Evolutionary conservation across 2,329 filamentous ascomycete species (phyloP).

Genomic region (Periglandula ipomoeae): DNA sequence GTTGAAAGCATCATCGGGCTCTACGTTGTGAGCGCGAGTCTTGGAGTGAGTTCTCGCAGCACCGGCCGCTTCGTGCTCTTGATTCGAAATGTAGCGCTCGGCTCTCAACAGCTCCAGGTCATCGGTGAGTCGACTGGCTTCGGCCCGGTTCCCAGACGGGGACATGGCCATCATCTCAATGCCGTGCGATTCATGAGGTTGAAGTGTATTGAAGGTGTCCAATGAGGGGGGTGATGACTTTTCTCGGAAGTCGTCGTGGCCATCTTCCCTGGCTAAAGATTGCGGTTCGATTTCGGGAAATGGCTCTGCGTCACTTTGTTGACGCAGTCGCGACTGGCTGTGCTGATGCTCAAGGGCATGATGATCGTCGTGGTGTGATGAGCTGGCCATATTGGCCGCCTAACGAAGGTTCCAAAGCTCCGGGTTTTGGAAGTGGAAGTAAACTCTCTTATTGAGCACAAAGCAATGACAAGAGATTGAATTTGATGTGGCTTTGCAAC

Average conservation of each 20-base stretch:
- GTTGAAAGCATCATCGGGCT: constrained; percentile 39
- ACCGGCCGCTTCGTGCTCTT: constrained; percentile 25
- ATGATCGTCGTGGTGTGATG: background rate
- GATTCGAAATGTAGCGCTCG: constrained; percentile 35
- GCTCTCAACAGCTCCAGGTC: constrained; percentile 40
- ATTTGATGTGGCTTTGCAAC: too few relatives aligned
- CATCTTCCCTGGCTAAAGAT: background rate
- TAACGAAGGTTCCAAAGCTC: background rate
- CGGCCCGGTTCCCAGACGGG: constrained; percentile 20
- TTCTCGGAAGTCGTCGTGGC: constrained; percentile 14
- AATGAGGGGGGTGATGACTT: constrained; percentile 18
- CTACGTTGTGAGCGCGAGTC: constrained; percentile 23
- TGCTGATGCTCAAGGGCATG: background rate
- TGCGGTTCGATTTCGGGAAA: constrained; percentile 1
- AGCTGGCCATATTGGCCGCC: constrained; percentile 7
- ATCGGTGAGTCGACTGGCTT: constrained; percentile 33
- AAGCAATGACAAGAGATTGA: too few relatives aligned
- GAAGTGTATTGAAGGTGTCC: constrained; percentile 22
- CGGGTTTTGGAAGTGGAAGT: too few relatives aligned
- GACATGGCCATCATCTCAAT: constrained; percentile 13
- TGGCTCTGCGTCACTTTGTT: background rate
- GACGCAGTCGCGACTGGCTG: constrained; percentile 3
- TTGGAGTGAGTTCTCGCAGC: constrained; percentile 15
- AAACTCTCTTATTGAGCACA: too few relatives aligned
- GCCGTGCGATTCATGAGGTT: constrained; percentile 14